Percentiles rank a stretch among this genome's conserved stretches.
phyloP scores from a whole-genome alignment of 2,329 filamentous ascomycete species.

The Claviceps quebecensis region DNA sequence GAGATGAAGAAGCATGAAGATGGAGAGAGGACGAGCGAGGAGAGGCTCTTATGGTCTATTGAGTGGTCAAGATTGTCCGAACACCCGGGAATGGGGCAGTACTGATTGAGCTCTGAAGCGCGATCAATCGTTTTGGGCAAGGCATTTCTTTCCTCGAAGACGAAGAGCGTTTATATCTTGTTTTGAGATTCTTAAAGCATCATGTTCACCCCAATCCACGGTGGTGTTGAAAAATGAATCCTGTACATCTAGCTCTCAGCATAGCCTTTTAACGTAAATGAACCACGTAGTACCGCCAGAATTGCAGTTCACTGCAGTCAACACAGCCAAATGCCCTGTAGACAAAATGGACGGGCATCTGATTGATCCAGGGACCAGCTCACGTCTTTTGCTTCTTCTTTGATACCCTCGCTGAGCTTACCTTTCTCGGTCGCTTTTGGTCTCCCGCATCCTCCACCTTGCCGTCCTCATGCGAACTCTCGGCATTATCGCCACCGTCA shows the following conservation, averaged over 20 bases:
- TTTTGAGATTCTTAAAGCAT: too few species aligned
- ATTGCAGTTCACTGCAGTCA: too few species aligned
- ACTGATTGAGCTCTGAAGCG: constrained; percentile 6
- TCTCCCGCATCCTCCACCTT: constrained; percentile 4
- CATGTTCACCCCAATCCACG: too few species aligned
- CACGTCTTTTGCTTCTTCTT: constrained; percentile 15
- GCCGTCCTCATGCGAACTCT: constrained; percentile 11
- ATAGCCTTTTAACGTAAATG: too few species aligned
- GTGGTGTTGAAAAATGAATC: too few species aligned
- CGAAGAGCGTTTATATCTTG: too few species aligned
- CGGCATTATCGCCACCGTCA: constrained; percentile 20
- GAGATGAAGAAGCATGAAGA: constrained; percentile 10
- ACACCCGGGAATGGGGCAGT: constrained; percentile 9
- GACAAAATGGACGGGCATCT: too few species aligned
- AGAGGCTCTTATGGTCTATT: constrained; percentile 17
- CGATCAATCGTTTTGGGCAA: background rate
- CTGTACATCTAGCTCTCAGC: too few species aligned
- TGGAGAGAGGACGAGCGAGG: constrained; percentile 6
- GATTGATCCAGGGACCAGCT: background rate
- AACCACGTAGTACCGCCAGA: too few species aligned
- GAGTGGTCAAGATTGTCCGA: constrained; percentile 20
- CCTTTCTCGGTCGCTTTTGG: constrained; percentile 13
- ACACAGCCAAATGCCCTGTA: too few species aligned
- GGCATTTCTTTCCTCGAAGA: background rate
- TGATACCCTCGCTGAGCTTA: constrained; percentile 3